Evolutionary conservation across 805 yeast species (phyloP), one percentile per base, ranked within the genome.

Genomic region (Teunomyces kruisii): DNA sequence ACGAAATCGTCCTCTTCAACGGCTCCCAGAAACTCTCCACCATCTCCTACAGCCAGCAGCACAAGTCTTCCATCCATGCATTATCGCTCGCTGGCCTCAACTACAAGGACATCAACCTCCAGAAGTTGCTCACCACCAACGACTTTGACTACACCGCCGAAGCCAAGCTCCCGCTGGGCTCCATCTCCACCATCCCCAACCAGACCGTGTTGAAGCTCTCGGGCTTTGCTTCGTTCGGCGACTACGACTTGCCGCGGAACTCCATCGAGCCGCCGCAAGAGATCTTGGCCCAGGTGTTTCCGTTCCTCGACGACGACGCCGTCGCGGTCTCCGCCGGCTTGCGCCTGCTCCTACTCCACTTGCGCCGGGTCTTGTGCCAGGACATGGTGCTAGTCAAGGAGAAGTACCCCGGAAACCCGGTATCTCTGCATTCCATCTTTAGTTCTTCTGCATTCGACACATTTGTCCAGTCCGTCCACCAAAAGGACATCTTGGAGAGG

Each of bases 301-400:
- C 69, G 3, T 63, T 65, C 37, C 47, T 62, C 29, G 48, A 60
- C 26, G 44, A 47, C 8, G 46, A 48, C 8, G 31, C 40, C 3
- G 27, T 24, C 2, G 55, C 52, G 14, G 45, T 31, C 10, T 39
- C 43, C 19, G 45, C 39, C 8, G 42, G 47, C 19, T 40, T 52
- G 17, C 53, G 50, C 15, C 45, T 47, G 6, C 50, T 63, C 28
- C 47, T 55, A 28, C 19, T 22, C 4, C 44, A 53, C 47, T 51
- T 65, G 16, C 46, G 68, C 31, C 45, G 53, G 14, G 45, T 53
- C 29, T 49, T 65, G 32, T 51, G 59, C 31, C 70, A 65, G 51
- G 70, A 65, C 40, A 63, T 65, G 68, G 62, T 59, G 7, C 45
- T 58, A 5, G 36, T 65, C 2, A 51, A 52, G 33, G 40, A 39